phyloP scores from a whole-genome alignment of 305 asterid genomes.

The Ruellia speciosa region DNA sequence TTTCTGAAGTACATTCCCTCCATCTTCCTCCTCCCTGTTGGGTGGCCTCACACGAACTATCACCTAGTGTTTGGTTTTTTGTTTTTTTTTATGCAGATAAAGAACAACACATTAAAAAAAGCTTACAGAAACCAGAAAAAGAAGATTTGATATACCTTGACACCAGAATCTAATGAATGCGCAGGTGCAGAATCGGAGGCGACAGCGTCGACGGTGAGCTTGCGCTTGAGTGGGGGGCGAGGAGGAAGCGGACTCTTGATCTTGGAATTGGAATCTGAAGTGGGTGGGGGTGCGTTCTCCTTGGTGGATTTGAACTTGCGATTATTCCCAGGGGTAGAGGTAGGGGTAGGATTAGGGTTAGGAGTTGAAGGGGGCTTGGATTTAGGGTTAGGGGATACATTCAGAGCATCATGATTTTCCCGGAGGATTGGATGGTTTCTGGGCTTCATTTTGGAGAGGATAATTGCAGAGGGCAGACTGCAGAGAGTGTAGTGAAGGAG shows the following conservation, averaged over 20 bases:
- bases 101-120: conserved; percentile 5
- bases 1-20: conserved; percentile 58
- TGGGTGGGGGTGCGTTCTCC: conserved; percentile 58
- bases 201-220: conserved; percentile 58
- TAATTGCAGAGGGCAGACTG: conserved; percentile 28
- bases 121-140: conserved; percentile 1
- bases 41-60: conserved; percentile 87
- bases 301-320: conserved; percentile 60
- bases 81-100: not conserved
- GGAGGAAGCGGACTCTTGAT: conserved; percentile 85
- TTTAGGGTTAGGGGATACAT: conserved; percentile 59
- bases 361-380: conserved; percentile 22
- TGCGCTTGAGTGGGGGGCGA: conserved; percentile 81
- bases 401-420: conserved; percentile 40
- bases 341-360: conserved; percentile 32
- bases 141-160: conserved; percentile 38
- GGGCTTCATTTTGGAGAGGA: conserved; percentile 44
- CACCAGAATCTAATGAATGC: conserved; percentile 68
- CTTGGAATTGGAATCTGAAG: conserved; percentile 53
- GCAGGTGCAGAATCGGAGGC: conserved; percentile 30
- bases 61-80: conserved; percentile 62
- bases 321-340: conserved; percentile 26
- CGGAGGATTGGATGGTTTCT: conserved; percentile 39
- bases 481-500: not conserved
- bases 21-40: conserved; percentile 65